Evolutionary conservation across 2,329 filamentous ascomycete genomes (phyloP).

Genomic region (Niveomyces coronatus): DNA sequence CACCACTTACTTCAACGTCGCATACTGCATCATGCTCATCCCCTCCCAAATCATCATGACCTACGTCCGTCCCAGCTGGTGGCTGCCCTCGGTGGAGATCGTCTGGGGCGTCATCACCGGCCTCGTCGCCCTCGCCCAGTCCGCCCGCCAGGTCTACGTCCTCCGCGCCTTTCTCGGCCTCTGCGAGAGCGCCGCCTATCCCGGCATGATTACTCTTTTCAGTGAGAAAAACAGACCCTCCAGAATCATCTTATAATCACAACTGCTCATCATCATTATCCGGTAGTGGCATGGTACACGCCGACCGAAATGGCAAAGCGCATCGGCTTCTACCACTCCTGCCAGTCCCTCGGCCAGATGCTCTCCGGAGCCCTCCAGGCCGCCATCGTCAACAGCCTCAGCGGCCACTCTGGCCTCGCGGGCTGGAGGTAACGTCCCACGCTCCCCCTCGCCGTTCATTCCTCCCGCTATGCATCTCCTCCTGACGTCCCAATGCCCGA

Average conservation of each 20-base stretch:
- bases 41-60: constrained; percentile 29
- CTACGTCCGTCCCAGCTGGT: constrained; percentile 26
- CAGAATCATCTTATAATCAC: background rate
- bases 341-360: constrained; percentile 28
- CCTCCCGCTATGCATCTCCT: too few relatives aligned
- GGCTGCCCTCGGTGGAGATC: constrained; percentile 26
- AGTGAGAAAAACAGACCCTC: constrained; percentile 10
- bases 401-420: constrained; percentile 25
- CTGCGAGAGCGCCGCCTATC: constrained; percentile 25
- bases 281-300: constrained; percentile 28
- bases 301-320: constrained; percentile 29
- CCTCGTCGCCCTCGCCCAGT: constrained; percentile 22
- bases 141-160: constrained; percentile 24
- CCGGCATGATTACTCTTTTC: constrained; percentile 26
- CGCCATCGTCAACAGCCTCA: constrained; percentile 27
- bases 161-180: constrained; percentile 32
- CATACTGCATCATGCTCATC: constrained; percentile 41
- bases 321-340: constrained; percentile 32
- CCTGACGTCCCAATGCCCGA: too few relatives aligned
- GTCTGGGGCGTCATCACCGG: constrained; percentile 19
- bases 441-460: background rate
- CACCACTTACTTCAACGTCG: constrained; percentile 43
- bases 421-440: constrained; percentile 28
- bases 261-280: background rate
- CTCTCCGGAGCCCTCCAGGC: constrained; percentile 34